These are phyloP conservation scores for Kurtzmaniella quercitrusa DNA, from an alignment of 1,139 yeast genomes.

Conservation along the genomic window DNA sequence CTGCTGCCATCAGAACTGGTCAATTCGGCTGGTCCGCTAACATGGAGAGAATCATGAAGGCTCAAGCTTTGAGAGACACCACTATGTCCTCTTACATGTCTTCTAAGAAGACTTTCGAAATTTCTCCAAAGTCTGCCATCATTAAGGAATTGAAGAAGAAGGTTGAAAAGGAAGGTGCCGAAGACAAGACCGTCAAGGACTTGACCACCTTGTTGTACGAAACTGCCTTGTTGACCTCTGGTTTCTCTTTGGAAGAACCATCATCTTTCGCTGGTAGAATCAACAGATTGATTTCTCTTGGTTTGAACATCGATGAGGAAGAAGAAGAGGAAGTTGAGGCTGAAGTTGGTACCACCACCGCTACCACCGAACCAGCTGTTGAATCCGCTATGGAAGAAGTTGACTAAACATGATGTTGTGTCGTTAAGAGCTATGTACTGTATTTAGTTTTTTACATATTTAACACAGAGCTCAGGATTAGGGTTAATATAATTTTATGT, in stretches of 20 bases:
- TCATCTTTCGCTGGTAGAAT: constrained; percentile 95
- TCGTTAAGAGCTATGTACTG: background rate
- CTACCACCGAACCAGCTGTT: constrained; percentile 61
- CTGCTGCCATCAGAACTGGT: constrained; percentile 99
- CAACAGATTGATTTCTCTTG: constrained; percentile 96
- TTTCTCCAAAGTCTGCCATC: constrained; percentile 94
- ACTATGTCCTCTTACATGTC: constrained; percentile 99
- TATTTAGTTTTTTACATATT: background rate
- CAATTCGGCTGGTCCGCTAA: constrained; percentile 99
- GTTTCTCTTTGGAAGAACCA: constrained; percentile 98
- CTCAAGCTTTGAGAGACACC: constrained; percentile 98
- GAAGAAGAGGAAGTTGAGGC: constrained; percentile 52
- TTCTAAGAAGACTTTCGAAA: constrained; percentile 98
- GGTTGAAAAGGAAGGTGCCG: constrained; percentile 96
- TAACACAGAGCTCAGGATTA: background rate
- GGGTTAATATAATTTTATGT: background rate
- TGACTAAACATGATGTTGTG: constrained; percentile 50
- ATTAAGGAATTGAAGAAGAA: constrained; percentile 93
- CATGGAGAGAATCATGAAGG: constrained; percentile 99
- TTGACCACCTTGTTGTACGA: constrained; percentile 94
- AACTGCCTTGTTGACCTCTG: constrained; percentile 97
- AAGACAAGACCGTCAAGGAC: constrained; percentile 98
- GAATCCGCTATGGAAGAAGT: constrained; percentile 99
- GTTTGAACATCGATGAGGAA: constrained; percentile 95
- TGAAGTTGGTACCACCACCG: constrained; percentile 44